Conservation (phyloP, 305 asterid genomes). For the Fraxinus platypoda region DNA sequence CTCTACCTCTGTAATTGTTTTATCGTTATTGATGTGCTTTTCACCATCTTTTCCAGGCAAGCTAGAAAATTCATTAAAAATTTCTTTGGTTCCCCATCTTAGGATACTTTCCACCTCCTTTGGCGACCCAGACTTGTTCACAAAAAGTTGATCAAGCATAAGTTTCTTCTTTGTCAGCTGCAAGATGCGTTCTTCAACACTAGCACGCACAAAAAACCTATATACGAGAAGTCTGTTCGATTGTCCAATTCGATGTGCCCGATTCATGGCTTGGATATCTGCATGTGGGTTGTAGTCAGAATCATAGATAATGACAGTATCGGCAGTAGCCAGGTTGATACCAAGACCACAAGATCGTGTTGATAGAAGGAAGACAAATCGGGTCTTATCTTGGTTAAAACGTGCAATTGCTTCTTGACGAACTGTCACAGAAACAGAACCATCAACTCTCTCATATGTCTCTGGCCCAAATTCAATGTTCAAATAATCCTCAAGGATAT, state of each 20-base stretch:
- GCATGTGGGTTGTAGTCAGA: conserved; percentile 99
- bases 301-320: conserved; percentile 91
- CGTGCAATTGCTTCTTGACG: conserved; percentile 91
- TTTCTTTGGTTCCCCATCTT: conserved; percentile 97
- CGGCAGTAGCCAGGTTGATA: conserved; percentile 98
- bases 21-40: conserved; percentile 45
- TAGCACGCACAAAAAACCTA: conserved; percentile 96
- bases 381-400: conserved; percentile 90
- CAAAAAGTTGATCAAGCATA: conserved; percentile 97
- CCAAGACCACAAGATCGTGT: conserved; percentile 99
- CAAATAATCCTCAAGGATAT: conserved; percentile 93
- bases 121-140: conserved; percentile 84
- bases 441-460: conserved; percentile 96
- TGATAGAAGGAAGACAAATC: conserved; percentile 89
- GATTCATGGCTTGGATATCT: conserved; percentile 98
- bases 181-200: conserved; percentile 97
- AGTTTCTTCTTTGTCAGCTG: conserved; percentile 96
- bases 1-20: conserved; percentile 52
- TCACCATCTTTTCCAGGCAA: conserved; percentile 60
- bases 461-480: conserved; percentile 84
- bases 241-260: conserved; percentile 97
- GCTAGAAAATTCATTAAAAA: conserved; percentile 68
- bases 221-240: conserved; percentile 89
- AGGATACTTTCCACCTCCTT: conserved; percentile 95
- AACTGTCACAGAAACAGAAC: conserved; percentile 84